phyloP scores from a whole-genome alignment of 1,284 basidiomycete species.

The Cryptococcus floricola region DNA sequence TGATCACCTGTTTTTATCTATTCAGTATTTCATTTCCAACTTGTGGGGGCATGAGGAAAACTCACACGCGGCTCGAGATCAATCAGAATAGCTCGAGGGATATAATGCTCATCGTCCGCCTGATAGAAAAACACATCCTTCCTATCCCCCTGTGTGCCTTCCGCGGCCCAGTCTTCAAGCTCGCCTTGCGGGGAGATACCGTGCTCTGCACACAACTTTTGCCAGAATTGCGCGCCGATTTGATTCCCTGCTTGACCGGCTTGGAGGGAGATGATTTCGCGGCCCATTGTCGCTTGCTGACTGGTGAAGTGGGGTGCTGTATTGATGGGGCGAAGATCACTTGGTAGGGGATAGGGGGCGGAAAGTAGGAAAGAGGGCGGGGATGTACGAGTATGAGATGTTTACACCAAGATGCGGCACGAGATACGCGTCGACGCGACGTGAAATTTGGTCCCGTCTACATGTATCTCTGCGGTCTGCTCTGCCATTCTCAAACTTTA shows the following conservation, averaged over 20 bases:
- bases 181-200: constrained; percentile 91
- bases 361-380: no score
- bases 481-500: no score
- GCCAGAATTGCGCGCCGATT: constrained; percentile 68
- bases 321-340: no score
- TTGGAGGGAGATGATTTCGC: constrained; percentile 51
- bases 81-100: constrained; percentile 91
- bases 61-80: constrained; percentile 95
- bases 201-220: constrained; percentile 90
- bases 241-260: constrained; percentile 92
- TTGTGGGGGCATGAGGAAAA: neutral
- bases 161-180: constrained; percentile 89
- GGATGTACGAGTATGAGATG: no score
- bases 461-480: no score
- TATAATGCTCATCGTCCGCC: constrained; percentile 99
- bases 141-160: constrained; percentile 75
- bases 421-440: no score
- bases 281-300: constrained; percentile 33
- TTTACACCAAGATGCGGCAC: no score
- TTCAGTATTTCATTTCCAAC: neutral
- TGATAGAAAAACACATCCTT: constrained; percentile 99
- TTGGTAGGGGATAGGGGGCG: no score
- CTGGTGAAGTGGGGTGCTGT: no score
- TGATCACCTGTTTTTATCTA: constrained; percentile 71
- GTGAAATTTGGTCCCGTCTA: no score